Conservation (phyloP, 2,329 filamentous ascomycete species). For the Xylaria hypoxylon region DNA sequence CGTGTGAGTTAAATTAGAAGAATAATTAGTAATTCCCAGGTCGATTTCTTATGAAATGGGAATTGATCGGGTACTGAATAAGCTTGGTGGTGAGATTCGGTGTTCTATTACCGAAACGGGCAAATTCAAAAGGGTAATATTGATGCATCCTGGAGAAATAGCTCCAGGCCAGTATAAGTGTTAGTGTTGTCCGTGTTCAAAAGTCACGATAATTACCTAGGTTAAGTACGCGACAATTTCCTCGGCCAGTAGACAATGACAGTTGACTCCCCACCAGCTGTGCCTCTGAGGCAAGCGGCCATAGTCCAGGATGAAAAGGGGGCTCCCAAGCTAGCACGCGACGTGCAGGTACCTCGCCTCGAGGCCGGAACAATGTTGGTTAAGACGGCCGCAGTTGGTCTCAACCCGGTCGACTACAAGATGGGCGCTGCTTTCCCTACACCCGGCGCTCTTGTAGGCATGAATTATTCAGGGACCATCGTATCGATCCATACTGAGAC, state of each 20-base stretch:
- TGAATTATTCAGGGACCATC: constrained; percentile 14
- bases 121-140: neutral
- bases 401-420: constrained; percentile 26
- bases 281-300: neutral
- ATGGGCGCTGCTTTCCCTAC: constrained; percentile 5
- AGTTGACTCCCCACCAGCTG: neutral
- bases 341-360: neutral
- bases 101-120: neutral
- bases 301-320: constrained; percentile 8
- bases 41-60: too few species aligned
- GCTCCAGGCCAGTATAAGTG: neutral
- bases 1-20: too few species aligned
- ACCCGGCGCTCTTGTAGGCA: constrained; percentile 11
- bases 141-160: neutral
- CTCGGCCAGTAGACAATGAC: constrained; percentile 6
- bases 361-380: constrained; percentile 8
- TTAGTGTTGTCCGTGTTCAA: neutral
- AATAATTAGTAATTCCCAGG: too few species aligned
- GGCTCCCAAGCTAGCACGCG: neutral
- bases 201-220: too few species aligned
- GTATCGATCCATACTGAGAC: neutral
- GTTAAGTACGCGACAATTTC: too few species aligned
- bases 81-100: neutral
- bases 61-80: too few species aligned
- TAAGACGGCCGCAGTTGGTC: constrained; percentile 16